Evolutionary conservation across 306 rosid genomes (phyloP), one percentile per base, ranked within the genome.

Genomic region (Astragalus glycyphyllos): DNA sequence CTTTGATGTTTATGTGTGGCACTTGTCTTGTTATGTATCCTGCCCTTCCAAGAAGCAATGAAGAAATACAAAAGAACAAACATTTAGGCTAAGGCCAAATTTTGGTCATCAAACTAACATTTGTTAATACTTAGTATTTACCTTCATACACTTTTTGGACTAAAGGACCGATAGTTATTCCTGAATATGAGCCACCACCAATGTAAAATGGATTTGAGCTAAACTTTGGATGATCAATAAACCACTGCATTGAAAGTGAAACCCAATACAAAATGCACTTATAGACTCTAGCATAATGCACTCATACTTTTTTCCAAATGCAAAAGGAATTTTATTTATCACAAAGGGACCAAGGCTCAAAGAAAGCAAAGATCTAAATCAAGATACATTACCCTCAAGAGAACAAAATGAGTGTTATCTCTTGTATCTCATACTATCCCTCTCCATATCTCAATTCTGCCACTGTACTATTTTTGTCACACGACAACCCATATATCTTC

Each of bases 141-240:
- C 92, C 90, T n/a, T 81, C 65, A 20, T 63, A 68, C 59, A 88
- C 46, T 81, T 76, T 54, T 8, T 63, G 59, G 47, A 62, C 76
- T 59, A 83, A 41, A 16, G 79, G 62, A 11, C 77, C 85, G 1
- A 71, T 64, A 9, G 15, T 12, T 6, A 77, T 10, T 48, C 89
- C 86, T 5, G 91, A 35, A 37, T 84, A 86, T 1, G 95, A 88
- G 44, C 82, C 86, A 26, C 95, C 89, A 44, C 77, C 86, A 20
- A 88, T 7, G 38, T 80, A 84, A 31, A 86, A 40, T 32, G 80
- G 78, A 75, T 88, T 84, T 9, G 84, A 38, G n/a, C 12, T 44
- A 67, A 88, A 88, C 11, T 72, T 37, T 5, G 90, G 69, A 63
- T 88, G 89, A 73, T 68, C 77, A 8, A 38, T 35, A 56, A 88